phyloP scores from a whole-genome alignment of 331 rosid species.

The Quercus tomentella region DNA sequence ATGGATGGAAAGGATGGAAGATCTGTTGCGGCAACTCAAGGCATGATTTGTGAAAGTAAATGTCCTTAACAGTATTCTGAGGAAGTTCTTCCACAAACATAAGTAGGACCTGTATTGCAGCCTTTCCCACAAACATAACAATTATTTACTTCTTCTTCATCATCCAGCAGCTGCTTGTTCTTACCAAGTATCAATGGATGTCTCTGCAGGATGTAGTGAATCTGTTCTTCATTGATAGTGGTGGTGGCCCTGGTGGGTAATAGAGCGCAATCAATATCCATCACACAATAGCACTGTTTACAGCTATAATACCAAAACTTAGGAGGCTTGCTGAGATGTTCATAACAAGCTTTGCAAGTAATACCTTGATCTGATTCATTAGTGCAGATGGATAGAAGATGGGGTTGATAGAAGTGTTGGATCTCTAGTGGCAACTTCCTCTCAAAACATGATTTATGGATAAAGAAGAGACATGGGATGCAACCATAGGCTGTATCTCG shows the following conservation, averaged over 20 bases:
- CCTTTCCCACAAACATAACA: not conserved
- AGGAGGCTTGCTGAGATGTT: not conserved
- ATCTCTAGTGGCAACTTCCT: not conserved
- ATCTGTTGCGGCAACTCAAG: not conserved
- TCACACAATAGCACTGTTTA: not conserved
- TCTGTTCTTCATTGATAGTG: not conserved
- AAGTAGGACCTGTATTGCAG: not conserved
- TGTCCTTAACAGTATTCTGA: not conserved
- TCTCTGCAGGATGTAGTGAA: not conserved
- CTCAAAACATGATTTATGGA: not conserved
- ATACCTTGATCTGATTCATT: fast-evolving
- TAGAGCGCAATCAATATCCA: not conserved
- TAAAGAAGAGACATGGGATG: not conserved
- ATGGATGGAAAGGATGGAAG: not conserved
- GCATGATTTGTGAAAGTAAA: not conserved
- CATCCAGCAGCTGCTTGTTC: too few species aligned
- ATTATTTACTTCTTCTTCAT: not conserved
- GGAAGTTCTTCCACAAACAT: not conserved
- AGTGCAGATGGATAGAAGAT: not conserved
- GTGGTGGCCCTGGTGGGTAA: not conserved
- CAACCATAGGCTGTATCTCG: not conserved
- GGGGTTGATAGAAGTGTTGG: not conserved
- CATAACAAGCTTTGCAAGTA: not conserved
- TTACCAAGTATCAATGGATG: not conserved
- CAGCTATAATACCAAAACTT: not conserved